Conservation (phyloP, 2,329 filamentous ascomycete genomes). For the Rutstroemia sp. region DNA sequence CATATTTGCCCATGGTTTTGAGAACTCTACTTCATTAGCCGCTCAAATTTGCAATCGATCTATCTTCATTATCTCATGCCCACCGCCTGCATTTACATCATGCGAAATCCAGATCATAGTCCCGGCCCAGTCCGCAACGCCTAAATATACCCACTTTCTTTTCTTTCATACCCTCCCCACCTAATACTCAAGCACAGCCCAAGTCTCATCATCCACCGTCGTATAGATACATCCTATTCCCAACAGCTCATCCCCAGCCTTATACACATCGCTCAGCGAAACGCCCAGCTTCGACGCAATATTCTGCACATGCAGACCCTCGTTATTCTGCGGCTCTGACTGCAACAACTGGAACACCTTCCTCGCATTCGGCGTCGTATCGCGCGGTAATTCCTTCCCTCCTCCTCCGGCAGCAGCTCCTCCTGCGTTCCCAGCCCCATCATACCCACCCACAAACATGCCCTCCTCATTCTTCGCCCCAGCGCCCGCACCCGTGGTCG, state of each 20-base stretch:
- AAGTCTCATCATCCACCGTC: conserved; percentile 88
- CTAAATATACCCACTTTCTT: conserved; percentile 2
- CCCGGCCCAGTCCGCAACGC: conserved; percentile 15
- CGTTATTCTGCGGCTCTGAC: conserved; percentile 62
- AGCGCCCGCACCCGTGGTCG: conserved; percentile 21
- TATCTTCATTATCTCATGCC: background rate
- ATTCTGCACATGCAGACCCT: conserved; percentile 75
- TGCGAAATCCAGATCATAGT: background rate
- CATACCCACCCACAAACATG: conserved; percentile 31
- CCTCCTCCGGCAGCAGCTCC: conserved; percentile 17
- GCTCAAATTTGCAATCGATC: no score
- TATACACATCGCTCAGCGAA: conserved; percentile 61
- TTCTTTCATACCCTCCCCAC: background rate
- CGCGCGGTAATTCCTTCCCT: conserved; percentile 31
- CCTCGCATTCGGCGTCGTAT: conserved; percentile 48
- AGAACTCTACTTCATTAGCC: no score
- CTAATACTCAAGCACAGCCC: conserved; percentile 72
- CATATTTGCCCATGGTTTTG: no score
- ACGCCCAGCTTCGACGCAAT: conserved; percentile 62
- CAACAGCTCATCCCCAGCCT: conserved; percentile 75
- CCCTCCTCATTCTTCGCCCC: conserved; percentile 32
- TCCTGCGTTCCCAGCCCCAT: conserved; percentile 19
- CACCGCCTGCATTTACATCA: background rate
- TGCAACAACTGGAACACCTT: conserved; percentile 67
- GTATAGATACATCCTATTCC: conserved; percentile 72